Evolutionary conservation across 2,329 filamentous ascomycete species (phyloP), one percentile per base, ranked within the genome.

Genomic region (Corynespora cassiicola): DNA sequence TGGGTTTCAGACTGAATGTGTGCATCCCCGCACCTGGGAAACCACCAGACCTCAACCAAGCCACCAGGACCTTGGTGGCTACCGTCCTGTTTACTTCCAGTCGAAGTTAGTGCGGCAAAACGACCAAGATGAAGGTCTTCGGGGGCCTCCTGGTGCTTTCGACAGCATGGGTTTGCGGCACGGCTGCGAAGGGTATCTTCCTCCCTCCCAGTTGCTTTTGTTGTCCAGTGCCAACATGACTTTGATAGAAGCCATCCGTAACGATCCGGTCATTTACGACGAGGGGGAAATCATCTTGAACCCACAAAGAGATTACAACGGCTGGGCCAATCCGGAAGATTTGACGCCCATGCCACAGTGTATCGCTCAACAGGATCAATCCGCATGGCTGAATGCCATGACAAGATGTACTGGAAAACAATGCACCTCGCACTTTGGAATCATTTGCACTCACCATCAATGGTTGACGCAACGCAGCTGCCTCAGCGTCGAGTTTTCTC

Each of bases 241-340:
- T 25, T 31, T 31, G 28, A 19, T 15, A 45, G 42, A 26, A 37
- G 32, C 16, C 16, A 6, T 28, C 16, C 15, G 31, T 36, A 14
- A 37, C 38, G 15, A 30, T 27, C 20, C 14, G 23, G 12, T 36
- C 20, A 16, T 17, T 23, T 18, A 19, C 37, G 25, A 34, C 21
- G 29, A 26, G 4, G 45, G 12, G 17, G 36, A 17, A 25, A 16
- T 11, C 31, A 37, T 24, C 26, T 33, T 49, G 32, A 50, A 30
- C 16, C 31, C 47, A 27, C 45, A 39, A 47, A 33, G 42, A 22
- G 56, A 58, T 41, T 35, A 31, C 30, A 32, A 38, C 43, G 62
- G 54, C 43, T 66, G 60, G 62, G 55, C 65, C n/a, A 63, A 66
- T 40, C 63, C 63, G 25, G 60, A 68, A 50, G 57, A 64, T 39